Conservation (phyloP, 495 filamentous ascomycete species). For the Pyrenula massariospora region DNA sequence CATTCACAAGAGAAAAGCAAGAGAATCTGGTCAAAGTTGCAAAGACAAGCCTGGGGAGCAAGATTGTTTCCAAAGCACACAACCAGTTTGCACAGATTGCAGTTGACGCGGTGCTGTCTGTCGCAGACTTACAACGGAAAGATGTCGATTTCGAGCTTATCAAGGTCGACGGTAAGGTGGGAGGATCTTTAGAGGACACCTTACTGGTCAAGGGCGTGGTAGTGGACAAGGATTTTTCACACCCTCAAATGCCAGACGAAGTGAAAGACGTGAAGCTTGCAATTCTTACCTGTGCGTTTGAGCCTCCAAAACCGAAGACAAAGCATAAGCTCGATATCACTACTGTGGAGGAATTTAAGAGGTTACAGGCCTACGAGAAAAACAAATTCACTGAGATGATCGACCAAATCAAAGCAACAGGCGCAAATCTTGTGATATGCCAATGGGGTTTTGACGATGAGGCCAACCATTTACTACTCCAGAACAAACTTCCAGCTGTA, state of each 20-base stretch:
- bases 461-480: conserved; percentile 90
- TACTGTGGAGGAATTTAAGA: conserved; percentile 94
- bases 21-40: conserved; percentile 85
- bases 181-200: conserved; percentile 88
- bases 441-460: conserved; percentile 99
- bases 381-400: conserved; percentile 99
- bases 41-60: conserved; percentile 91
- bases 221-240: conserved; percentile 98
- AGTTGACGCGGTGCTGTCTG: conserved; percentile 90
- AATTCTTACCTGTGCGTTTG: conserved; percentile 95
- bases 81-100: conserved; percentile 97
- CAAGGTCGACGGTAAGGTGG: conserved; percentile 98
- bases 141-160: conserved; percentile 99
- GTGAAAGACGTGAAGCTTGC: conserved; percentile 92
- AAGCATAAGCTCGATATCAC: conserved; percentile 99
- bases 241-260: conserved; percentile 95
- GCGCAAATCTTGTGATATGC: conserved; percentile 95
- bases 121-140: conserved; percentile 90
- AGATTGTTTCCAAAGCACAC: conserved; percentile 98
- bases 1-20: conserved; percentile 67
- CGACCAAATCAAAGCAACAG: conserved; percentile 90
- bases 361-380: conserved; percentile 85
- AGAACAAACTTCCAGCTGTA: conserved; percentile 91
- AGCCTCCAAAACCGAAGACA: conserved; percentile 99
- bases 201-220: conserved; percentile 95